phyloP scores from a whole-genome alignment of 306 rosid species.

The Vigna radiata region DNA sequence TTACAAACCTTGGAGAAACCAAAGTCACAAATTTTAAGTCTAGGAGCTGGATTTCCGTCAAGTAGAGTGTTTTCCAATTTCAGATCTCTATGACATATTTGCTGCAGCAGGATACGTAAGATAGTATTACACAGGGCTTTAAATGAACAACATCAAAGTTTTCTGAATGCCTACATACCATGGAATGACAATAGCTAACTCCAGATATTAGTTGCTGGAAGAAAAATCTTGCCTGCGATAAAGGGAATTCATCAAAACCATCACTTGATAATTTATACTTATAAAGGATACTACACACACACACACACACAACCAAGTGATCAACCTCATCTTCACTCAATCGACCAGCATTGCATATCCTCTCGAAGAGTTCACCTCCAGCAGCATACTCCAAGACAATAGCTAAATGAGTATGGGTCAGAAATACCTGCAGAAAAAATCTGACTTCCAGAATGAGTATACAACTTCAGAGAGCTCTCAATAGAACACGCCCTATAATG shows the following conservation, averaged over 20 bases:
- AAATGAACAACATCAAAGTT: not conserved
- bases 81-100: constrained; percentile 97
- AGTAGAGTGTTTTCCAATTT: constrained; percentile 90
- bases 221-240: constrained; percentile 90
- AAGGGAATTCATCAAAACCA: constrained; percentile 7
- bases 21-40: constrained; percentile 90
- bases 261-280: not conserved
- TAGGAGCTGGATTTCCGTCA: constrained; percentile 86
- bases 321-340: constrained; percentile 92
- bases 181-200: constrained; percentile 89
- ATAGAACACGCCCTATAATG: not conserved
- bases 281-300: not conserved
- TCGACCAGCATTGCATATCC: constrained; percentile 79
- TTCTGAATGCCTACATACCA: constrained; percentile 54
- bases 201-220: constrained; percentile 98
- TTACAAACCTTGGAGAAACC: constrained; percentile 89
- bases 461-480: constrained; percentile 25
- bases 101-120: constrained; percentile 48
- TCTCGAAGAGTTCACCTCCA: constrained; percentile 91
- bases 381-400: constrained; percentile 97
- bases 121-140: constrained; percentile 14
- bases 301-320: constrained; percentile 11
- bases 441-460: constrained; percentile 19
- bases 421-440: constrained; percentile 61
- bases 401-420: constrained; percentile 88